Evolutionary conservation across 2,329 filamentous ascomycete genomes (phyloP), one percentile per base, ranked within the genome.

Genomic region (Dichotomopilus funicola): DNA sequence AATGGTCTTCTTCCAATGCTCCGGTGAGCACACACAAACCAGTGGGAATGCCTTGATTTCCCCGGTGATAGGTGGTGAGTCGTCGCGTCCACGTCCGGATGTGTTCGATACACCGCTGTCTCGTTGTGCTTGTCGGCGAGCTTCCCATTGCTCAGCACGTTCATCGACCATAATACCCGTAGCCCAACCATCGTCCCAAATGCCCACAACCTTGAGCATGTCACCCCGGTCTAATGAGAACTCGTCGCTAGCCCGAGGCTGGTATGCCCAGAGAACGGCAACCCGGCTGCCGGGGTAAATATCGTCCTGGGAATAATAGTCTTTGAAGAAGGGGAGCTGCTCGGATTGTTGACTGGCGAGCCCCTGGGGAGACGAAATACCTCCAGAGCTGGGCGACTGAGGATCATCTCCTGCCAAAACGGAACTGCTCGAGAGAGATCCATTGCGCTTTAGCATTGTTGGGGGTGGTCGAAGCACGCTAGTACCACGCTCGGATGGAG

Each of bases 151-250:
- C 59, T 97, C 92, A 2, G 91, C 91, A 54, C 83, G 81, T 65
- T 95, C 89, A 53, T 86, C 80, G 54, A 95, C 75, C 67, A 95
- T 79, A 54, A 96, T 81, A 65, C 94, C 94, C 1, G 94, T 99
- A 9, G 94, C 94, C 94, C 94, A 99, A 47, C 94, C 94, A 69
- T 99, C 94, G 66, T 99, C 94, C 94, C 94, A 99, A 63, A 99
- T 99, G 59, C 94, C 94, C 36, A 97, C 87, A 11, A 99, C 86
- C 74, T 96, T 97, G 66, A 99, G 80, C 91, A 99, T 96, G 68
- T 99, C 94, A 53, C 94, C 94, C 56, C 94, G 85, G 66, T 97
- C 94, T 40, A 99, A 78, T 41, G 89, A 79, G 67, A 97, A 97
- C 68, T 99, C 94, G 66, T 99, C 94, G 35, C 85, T 83, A 4